These are phyloP conservation scores for Calocybe indica DNA, from an alignment of 768 basidiomycete genomes.

Conservation along the genomic window DNA sequence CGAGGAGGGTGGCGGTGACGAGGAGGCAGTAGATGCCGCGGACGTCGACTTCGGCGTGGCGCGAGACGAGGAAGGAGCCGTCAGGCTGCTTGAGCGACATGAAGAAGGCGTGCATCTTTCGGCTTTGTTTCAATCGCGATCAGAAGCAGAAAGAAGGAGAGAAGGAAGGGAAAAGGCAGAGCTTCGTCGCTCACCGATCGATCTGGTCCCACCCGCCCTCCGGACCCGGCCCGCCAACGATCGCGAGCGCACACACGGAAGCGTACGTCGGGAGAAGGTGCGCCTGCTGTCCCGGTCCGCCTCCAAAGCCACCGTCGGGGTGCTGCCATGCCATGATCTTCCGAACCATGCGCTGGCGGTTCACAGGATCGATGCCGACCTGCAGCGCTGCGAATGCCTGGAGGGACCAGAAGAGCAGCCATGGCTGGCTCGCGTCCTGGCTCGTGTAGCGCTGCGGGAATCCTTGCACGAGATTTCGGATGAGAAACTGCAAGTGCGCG, in stretches of 20 bases:
- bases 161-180: not conserved
- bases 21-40: constrained; percentile 96
- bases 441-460: constrained; percentile 75
- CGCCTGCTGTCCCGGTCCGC: constrained; percentile 83
- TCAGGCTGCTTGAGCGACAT: constrained; percentile 89
- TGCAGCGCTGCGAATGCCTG: constrained; percentile 80
- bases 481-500: constrained; percentile 71
- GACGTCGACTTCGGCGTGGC: constrained; percentile 89
- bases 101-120: constrained; percentile 74
- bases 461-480: constrained; percentile 66
- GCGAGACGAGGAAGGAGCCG: constrained; percentile 87
- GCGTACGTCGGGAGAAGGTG: constrained; percentile 93
- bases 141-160: not conserved
- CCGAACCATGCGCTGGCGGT: constrained; percentile 69
- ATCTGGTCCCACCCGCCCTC: constrained; percentile 85
- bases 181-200: constrained; percentile 48
- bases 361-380: constrained; percentile 70
- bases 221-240: constrained; percentile 68
- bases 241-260: constrained; percentile 75
- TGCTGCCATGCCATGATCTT: constrained; percentile 82
- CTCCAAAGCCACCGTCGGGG: constrained; percentile 84
- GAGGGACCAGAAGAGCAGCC: constrained; percentile 91
- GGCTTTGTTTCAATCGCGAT: constrained; percentile 40
- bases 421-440: constrained; percentile 93
- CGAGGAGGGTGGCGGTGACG: constrained; percentile 72